Base-by-base conservation (phyloP, 495 filamentous ascomycete species). In the Daldinia concentrica region DNA sequence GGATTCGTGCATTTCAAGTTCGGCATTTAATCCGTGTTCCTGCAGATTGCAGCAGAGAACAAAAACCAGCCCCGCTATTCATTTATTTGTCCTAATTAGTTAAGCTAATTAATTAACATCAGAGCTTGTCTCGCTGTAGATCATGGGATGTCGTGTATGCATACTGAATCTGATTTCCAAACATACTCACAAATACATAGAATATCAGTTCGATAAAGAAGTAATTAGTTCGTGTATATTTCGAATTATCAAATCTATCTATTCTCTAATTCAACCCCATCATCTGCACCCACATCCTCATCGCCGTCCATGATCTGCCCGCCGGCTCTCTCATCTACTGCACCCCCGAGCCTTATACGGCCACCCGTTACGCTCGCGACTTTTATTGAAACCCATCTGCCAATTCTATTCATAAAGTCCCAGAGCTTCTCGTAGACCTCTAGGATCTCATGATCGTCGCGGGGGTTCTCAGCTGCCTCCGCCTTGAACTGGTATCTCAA, bases 401-500 rank as follows among this genome's bases (percentile, higher is more conserved):
- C 89, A 0, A 86, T 79, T 8, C 76, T 80, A 68, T 85, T 85
- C 56, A 95, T 87, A 12, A 89, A 65, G 11, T 78, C 82, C 91
- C 92, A 95, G 12, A 95, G 69, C 55, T 84, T 84, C 66, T 94
- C 92, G 71, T 95, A 88, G 15, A 81, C 77, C 26, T 81, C 83
- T 0, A 77, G 64, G 54, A 80, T 81, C 27, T 82, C 74, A 8
- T 79, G 82, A 3, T 86, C 79, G 73, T 89, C 77, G 69, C 85
- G 80, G 68, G 89, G 89, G 71, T 94, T 90, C 79, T 97, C 94
- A 14, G 93, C 89, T 54, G 93, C 94, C 76, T 99, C 95, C 3
- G 93, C 93, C 84, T 93, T 95, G 87, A 98, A 96, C 80, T 98
- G 96, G 75, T 96, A 98, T 79, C 96, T 97, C 62, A 99, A 81